phyloP scores from a whole-genome alignment of 192 early-diverging fungal genomes.

The Coemansia sp. region DNA sequence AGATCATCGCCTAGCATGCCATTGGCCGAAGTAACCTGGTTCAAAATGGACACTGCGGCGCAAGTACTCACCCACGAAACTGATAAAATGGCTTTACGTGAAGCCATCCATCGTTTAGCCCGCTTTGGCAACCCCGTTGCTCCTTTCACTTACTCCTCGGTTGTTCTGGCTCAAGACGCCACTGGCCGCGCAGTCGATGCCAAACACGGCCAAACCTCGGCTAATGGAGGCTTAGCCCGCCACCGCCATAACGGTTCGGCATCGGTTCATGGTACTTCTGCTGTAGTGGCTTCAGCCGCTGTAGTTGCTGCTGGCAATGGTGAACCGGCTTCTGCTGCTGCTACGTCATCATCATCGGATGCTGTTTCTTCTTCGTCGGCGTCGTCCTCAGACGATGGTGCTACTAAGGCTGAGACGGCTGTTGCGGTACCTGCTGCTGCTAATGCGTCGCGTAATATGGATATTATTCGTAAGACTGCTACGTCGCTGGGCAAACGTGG shows the following conservation, averaged over 20 bases:
- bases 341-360: not conserved
- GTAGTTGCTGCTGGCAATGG: not conserved
- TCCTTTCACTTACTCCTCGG: constrained; percentile 26
- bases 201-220: not conserved
- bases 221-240: not conserved
- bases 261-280: not conserved
- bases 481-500: constrained; percentile 43
- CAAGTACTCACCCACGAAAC: constrained; percentile 50
- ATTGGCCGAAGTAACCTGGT: constrained; percentile 50
- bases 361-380: constrained; percentile 3
- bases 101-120: constrained; percentile 42
- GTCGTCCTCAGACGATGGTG: constrained; percentile 22
- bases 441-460: constrained; percentile 25
- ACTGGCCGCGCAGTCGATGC: not conserved
- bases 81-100: constrained; percentile 38
- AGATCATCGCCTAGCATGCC: constrained; percentile 8
- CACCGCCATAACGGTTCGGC: not conserved
- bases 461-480: constrained; percentile 41
- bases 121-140: constrained; percentile 10
- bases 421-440: not conserved
- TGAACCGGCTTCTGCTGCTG: not conserved
- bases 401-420: constrained; percentile 28
- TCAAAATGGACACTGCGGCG: constrained; percentile 52
- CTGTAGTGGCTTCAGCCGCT: not conserved
- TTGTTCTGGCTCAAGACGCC: not conserved